Evolutionary conservation across 2,329 filamentous ascomycete genomes (phyloP), one percentile per base, ranked within the genome.

Genomic region (Clonostachys chloroleuca): DNA sequence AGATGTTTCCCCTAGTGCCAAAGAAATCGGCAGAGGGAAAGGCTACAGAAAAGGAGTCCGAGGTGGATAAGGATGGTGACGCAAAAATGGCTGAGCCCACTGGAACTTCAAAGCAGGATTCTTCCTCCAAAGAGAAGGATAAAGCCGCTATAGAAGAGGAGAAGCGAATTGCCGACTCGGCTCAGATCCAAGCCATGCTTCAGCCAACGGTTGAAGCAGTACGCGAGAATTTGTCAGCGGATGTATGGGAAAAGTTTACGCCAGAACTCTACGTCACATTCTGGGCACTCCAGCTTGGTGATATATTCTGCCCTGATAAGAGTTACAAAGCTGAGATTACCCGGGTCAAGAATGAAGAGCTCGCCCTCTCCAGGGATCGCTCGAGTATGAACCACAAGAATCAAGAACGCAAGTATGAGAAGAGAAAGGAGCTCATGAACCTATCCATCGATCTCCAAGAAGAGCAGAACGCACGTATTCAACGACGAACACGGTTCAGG

Each of bases 241-340:
- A 79, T 1, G 78, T 83, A 6, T 90, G 86, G 75, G 72, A 80
- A 12, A 81, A 80, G 44, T 78, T 96, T 45, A 91, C 83, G 40
- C 76, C 90, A 1, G 83, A 88, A 33, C 92, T 96, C 62, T 96
- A 90, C 59, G 82, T 88, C 40, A 88, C 87, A 0, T 99, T 99
- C 67, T 99, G 94, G 94, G 86, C 92, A 44, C 75, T 96, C 12
- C 85, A 90, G 30, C 78, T 95, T 4, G 84, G 87, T 42, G 92
- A 99, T 61, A 74, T 96, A 48, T 80, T 82, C 48, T 83, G 92
- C 52, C 88, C 89, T 2, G 82, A 82, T 51, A 78, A 83, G 34
- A 87, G 86, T 50, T 99, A 99, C 61, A 79, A 87, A 43, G 78
- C 83, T 14, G 91, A 95, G 60, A 83, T 85, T 35, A 80, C 82